These are phyloP conservation scores for Monascus ruber DNA, from an alignment of 2,329 filamentous ascomycete genomes.

Conservation along the genomic window DNA sequence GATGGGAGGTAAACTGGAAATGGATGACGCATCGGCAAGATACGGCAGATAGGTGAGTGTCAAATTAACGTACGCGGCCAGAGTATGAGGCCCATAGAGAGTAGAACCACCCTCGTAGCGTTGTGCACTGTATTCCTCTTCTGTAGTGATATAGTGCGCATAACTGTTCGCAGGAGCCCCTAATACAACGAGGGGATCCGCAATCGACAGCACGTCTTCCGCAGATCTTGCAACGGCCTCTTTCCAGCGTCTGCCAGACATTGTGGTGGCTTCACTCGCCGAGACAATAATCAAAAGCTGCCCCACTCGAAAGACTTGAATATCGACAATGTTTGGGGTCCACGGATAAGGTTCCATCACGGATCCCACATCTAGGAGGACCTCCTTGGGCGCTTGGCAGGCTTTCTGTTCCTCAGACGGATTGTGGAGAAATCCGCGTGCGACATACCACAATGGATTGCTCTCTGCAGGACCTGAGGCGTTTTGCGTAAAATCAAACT, in stretches of 20 bases:
- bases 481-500: conserved; percentile 89
- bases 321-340: conserved; percentile 83
- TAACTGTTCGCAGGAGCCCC: conserved; percentile 88
- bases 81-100: conserved; percentile 69
- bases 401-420: conserved; percentile 58
- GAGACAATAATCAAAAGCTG: conserved; percentile 75
- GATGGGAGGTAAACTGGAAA: conserved; percentile 30
- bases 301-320: conserved; percentile 75
- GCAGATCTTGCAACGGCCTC: conserved; percentile 51
- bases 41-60: conserved; percentile 62
- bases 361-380: conserved; percentile 80
- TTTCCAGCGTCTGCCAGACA: conserved; percentile 83
- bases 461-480: conserved; percentile 57
- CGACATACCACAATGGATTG: conserved; percentile 70
- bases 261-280: conserved; percentile 81
- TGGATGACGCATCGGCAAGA: conserved; percentile 40
- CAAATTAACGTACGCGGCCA: conserved; percentile 79
- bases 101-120: conserved; percentile 94
- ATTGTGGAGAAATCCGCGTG: conserved; percentile 59
- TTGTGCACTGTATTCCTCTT: conserved; percentile 72
- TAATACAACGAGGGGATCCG: conserved; percentile 61
- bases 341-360: conserved; percentile 69
- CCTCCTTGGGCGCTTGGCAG: conserved; percentile 73
- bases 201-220: conserved; percentile 38
- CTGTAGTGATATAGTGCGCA: conserved; percentile 67